Evolutionary conservation across 495 filamentous ascomycete species (phyloP).

Genomic region (Astrothelium subdiscretum): DNA sequence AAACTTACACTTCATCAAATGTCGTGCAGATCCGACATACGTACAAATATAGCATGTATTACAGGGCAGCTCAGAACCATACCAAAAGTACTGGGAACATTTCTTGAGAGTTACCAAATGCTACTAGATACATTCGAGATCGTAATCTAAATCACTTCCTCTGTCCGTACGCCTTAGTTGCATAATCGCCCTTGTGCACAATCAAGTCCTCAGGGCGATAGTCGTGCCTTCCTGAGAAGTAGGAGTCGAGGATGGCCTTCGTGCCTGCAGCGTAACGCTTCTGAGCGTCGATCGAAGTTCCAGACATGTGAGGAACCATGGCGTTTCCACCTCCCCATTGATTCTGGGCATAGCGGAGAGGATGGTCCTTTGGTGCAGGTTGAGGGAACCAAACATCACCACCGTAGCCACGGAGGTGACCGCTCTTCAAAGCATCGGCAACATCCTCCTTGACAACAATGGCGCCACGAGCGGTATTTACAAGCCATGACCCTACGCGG

Average conservation of each 20-base stretch:
- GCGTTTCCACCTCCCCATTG: constrained; percentile 94
- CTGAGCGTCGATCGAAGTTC: constrained; percentile 94
- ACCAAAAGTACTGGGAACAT: too few species aligned
- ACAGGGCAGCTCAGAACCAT: too few species aligned
- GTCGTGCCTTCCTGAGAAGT: constrained; percentile 75
- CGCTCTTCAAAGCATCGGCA: constrained; percentile 80
- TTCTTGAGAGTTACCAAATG: not conserved
- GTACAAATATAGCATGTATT: not conserved
- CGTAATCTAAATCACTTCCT: constrained; percentile 25
- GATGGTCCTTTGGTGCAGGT: constrained; percentile 89
- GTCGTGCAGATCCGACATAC: not conserved
- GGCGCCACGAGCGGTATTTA: constrained; percentile 97
- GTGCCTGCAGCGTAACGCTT: constrained; percentile 82
- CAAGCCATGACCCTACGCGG: constrained; percentile 66
- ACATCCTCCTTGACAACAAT: constrained; percentile 99
- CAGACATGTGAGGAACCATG: constrained; percentile 97
- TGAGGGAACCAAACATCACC: constrained; percentile 93
- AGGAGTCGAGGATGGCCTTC: constrained; percentile 82
- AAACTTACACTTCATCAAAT: not conserved
- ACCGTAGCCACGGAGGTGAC: constrained; percentile 93
- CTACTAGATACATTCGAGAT: not conserved
- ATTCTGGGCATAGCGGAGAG: constrained; percentile 74
- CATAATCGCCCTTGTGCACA: constrained; percentile 83
- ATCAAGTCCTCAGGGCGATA: constrained; percentile 90
- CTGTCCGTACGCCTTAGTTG: constrained; percentile 90